Conservation (phyloP, 2,329 filamentous ascomycete species). For the Epichloe typhina region DNA sequence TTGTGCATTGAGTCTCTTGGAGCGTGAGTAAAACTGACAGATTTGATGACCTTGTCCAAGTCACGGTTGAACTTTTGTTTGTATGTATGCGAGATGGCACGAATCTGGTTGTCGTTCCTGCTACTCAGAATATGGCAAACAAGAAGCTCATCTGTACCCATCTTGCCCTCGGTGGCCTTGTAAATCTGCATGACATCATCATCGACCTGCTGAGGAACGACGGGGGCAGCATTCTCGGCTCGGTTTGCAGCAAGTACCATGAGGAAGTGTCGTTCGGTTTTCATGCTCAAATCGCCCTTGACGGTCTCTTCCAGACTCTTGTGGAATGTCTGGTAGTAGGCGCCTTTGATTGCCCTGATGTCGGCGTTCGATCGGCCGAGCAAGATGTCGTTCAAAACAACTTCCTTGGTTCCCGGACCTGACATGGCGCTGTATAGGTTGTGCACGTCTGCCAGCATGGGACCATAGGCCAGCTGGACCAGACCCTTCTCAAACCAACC, state of each 20-base stretch:
- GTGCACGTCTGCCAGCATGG: conserved; percentile 62
- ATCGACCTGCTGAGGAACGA: conserved; percentile 61
- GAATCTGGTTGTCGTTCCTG: conserved; percentile 69
- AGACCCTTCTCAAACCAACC: conserved; percentile 64
- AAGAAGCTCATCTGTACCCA: conserved; percentile 60
- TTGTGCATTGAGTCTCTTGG: not conserved
- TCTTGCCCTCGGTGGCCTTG: conserved; percentile 58
- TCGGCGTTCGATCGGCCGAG: conserved; percentile 78
- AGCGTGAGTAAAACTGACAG: conserved; percentile 27
- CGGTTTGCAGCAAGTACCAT: conserved; percentile 65
- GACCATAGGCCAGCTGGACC: conserved; percentile 63
- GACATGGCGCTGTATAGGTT: conserved; percentile 59
- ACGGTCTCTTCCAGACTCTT: conserved; percentile 59
- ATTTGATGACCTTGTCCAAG: conserved; percentile 62
- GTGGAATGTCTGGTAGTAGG: conserved; percentile 57
- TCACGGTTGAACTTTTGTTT: conserved; percentile 55
- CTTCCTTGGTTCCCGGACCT: conserved; percentile 76
- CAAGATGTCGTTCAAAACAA: conserved; percentile 73
- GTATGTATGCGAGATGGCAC: conserved; percentile 68
- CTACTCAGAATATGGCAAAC: conserved; percentile 68
- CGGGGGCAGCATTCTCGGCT: conserved; percentile 59
- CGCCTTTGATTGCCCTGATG: conserved; percentile 68
- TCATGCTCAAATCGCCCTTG: conserved; percentile 66
- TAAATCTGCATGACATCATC: conserved; percentile 66
- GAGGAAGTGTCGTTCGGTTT: conserved; percentile 75